A percentile compares a stretch with the other conserved stretches of the same genome.
phyloP scores from a whole-genome alignment of 805 yeast genomes.

The Candida sakaeoensis region DNA sequence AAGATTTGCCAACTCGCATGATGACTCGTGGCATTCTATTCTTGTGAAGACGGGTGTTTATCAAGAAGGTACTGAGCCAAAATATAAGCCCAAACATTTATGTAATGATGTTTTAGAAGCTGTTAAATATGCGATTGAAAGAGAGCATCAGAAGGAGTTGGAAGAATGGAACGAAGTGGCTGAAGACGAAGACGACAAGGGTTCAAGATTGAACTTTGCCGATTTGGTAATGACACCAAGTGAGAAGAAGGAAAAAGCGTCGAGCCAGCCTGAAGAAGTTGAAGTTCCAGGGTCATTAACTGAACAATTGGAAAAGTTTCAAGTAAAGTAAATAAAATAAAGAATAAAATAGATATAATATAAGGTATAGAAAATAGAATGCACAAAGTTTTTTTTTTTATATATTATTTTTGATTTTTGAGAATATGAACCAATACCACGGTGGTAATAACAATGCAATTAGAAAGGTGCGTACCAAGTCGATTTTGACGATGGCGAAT shows the following conservation, averaged over 20 bases:
- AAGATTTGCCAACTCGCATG: conserved; percentile 83
- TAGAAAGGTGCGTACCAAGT: conserved; percentile 12
- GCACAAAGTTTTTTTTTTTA: too few species aligned
- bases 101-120: conserved; percentile 78
- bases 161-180: conserved; percentile 66
- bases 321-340: conserved; percentile 15
- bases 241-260: conserved; percentile 19
- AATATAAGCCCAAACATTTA: conserved; percentile 70
- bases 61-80: conserved; percentile 74
- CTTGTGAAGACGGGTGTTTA: conserved; percentile 86
- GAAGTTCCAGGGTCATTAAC: conserved; percentile 50
- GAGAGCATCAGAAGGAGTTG: conserved; percentile 71
- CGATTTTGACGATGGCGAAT: conserved; percentile 12
- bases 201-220: conserved; percentile 38
- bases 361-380: too few species aligned
- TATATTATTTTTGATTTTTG: conserved; percentile 12
- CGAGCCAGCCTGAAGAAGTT: conserved; percentile 36
- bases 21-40: conserved; percentile 79
- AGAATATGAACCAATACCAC: conserved; percentile 29
- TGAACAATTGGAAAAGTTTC: conserved; percentile 38
- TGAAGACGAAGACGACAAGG: conserved; percentile 23
- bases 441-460: conserved; percentile 25
- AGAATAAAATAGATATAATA: too few species aligned
- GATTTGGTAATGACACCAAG: conserved; percentile 46
- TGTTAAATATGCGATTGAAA: conserved; percentile 76